These are phyloP conservation scores for Penicillium hordei DNA, from an alignment of 2,329 filamentous ascomycete genomes.

Conservation along the genomic window DNA sequence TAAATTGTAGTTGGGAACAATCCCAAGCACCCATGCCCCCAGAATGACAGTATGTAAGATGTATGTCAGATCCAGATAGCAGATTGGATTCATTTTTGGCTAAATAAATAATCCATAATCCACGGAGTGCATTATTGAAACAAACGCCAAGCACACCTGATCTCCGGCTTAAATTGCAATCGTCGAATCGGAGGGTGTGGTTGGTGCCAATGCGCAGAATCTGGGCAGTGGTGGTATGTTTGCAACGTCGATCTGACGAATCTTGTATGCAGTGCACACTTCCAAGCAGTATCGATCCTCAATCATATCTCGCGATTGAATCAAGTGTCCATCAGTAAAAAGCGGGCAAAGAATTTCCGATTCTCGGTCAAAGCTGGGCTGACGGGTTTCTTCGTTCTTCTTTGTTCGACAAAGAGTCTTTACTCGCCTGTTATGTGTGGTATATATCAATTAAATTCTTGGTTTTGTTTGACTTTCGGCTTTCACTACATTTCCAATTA, in stretches of 20 bases:
- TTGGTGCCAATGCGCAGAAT: background rate
- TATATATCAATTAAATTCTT: background rate
- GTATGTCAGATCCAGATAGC: constrained; percentile 1
- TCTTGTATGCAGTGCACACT: constrained; percentile 7
- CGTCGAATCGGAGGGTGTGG: constrained; percentile 14
- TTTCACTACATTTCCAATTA: background rate
- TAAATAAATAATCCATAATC: background rate
- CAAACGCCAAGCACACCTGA: background rate
- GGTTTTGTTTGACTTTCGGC: background rate
- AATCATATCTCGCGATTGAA: constrained; percentile 1
- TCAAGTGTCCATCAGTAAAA: background rate
- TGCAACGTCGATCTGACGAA: constrained; percentile 13
- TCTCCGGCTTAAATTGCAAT: constrained; percentile 8
- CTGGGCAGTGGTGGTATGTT: background rate
- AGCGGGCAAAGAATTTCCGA: background rate
- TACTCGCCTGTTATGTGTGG: background rate
- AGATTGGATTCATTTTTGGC: background rate
- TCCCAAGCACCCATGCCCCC: background rate
- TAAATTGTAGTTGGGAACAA: background rate
- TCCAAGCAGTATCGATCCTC: constrained; percentile 1
- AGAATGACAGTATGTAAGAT: background rate
- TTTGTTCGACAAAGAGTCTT: constrained; percentile 5
- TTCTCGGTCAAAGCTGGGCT: background rate
- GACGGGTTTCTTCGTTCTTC: background rate
- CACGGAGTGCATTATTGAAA: background rate